phyloP scores from a whole-genome alignment of 2,329 filamentous ascomycete genomes.

The Botryotinia globosa region DNA sequence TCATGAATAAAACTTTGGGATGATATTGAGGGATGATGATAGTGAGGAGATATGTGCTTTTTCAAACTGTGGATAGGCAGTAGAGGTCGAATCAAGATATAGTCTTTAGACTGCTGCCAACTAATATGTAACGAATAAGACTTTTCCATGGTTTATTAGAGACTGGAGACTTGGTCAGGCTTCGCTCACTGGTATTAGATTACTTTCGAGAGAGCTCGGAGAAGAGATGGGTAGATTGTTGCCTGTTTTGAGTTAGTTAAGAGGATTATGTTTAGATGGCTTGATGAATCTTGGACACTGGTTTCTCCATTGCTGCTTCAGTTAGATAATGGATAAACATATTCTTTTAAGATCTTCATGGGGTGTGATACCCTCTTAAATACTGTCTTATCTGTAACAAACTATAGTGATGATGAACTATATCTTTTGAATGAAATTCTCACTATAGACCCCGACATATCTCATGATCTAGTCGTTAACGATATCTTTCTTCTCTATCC shows the following conservation, averaged over 20 bases:
- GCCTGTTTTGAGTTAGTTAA: accelerated
- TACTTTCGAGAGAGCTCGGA: background rate
- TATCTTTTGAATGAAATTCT: background rate
- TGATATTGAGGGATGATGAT: background rate
- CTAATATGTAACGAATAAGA: accelerated
- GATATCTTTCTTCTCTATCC: accelerated
- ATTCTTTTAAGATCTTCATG: accelerated
- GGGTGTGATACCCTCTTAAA: background rate
- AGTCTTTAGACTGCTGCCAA: background rate
- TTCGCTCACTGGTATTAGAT: background rate
- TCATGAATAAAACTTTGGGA: background rate
- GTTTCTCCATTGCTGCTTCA: no score
- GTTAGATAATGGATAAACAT: background rate
- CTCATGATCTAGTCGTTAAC: background rate
- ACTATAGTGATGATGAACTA: background rate
- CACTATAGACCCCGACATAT: accelerated
- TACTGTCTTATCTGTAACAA: background rate
- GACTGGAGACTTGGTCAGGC: accelerated
- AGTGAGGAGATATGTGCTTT: background rate
- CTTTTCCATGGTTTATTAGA: background rate
- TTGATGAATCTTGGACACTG: background rate
- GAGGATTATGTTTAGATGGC: background rate
- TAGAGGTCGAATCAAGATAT: background rate
- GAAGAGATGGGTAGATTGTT: background rate
- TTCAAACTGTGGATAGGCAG: background rate